phyloP scores from a whole-genome alignment of 192 early-diverging fungal species.

The Coemansia sp. region DNA sequence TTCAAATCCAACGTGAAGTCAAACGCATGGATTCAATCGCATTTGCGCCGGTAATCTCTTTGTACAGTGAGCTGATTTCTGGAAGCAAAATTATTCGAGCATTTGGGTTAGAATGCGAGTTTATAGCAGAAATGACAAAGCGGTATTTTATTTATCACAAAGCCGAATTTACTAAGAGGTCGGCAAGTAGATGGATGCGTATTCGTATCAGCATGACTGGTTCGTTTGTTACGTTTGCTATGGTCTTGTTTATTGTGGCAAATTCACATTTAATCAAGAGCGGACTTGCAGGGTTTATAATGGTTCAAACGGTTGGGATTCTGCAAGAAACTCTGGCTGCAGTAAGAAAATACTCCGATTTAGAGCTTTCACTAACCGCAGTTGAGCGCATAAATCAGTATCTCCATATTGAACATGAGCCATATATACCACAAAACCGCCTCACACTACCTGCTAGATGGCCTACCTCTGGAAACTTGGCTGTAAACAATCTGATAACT shows the following conservation, averaged over 20 bases:
- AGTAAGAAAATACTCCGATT: constrained; percentile 66
- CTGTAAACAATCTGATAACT: constrained; percentile 62
- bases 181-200: constrained; percentile 75
- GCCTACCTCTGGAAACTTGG: constrained; percentile 69
- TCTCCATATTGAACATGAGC: constrained; percentile 73
- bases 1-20: constrained; percentile 72
- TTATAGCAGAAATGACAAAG: constrained; percentile 57
- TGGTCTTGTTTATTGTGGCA: constrained; percentile 63
- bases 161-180: constrained; percentile 75
- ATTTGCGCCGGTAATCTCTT: constrained; percentile 67
- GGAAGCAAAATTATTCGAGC: constrained; percentile 76
- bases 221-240: constrained; percentile 66
- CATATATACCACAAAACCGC: constrained; percentile 53
- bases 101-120: constrained; percentile 68
- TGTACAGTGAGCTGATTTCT: constrained; percentile 73
- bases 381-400: constrained; percentile 83
- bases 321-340: constrained; percentile 70
- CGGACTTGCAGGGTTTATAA: constrained; percentile 80
- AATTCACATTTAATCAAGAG: constrained; percentile 60
- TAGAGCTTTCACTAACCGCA: constrained; percentile 76
- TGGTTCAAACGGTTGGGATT: constrained; percentile 80
- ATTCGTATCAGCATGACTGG: constrained; percentile 73
- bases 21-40: constrained; percentile 77
- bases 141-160: constrained; percentile 70
- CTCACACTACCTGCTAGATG: constrained; percentile 55